Evolutionary conservation across 1,284 basidiomycete genomes (phyloP).

Genomic region (Farysia itapuensis): DNA sequence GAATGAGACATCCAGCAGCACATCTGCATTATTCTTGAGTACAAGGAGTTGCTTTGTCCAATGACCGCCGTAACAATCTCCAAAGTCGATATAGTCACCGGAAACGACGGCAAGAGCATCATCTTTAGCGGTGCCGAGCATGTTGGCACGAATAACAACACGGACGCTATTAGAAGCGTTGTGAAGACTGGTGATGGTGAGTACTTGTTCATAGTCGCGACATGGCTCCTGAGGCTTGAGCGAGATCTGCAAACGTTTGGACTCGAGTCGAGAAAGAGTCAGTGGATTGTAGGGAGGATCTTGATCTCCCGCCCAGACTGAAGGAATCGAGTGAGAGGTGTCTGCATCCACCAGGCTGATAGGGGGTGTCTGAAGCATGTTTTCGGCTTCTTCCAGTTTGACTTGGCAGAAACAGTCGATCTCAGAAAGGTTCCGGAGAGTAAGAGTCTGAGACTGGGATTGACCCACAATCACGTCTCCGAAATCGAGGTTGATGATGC

Average conservation of each 20-base stretch:
- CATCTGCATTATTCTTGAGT: constrained; percentile 62
- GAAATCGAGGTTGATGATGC: constrained; percentile 48
- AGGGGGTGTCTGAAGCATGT: constrained; percentile 41
- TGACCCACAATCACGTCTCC: constrained; percentile 56
- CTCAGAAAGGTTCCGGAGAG: constrained; percentile 43
- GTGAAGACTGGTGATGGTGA: constrained; percentile 53
- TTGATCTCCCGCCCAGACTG: constrained; percentile 35
- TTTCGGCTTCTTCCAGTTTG: constrained; percentile 50
- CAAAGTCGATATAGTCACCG: constrained; percentile 63
- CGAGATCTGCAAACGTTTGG: constrained; percentile 26
- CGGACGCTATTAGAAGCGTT: constrained; percentile 45
- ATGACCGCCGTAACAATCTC: constrained; percentile 62
- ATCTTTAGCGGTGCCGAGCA: constrained; percentile 58
- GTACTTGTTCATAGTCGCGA: constrained; percentile 53
- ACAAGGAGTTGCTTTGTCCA: constrained; percentile 63
- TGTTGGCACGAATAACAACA: constrained; percentile 53
- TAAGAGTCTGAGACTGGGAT: constrained; percentile 31
- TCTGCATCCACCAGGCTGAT: constrained; percentile 28
- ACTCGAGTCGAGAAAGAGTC: constrained; percentile 14
- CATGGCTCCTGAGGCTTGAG: constrained; percentile 44
- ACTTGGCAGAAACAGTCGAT: constrained; percentile 56
- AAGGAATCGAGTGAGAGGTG: constrained; percentile 19
- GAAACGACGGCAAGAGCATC: constrained; percentile 61
- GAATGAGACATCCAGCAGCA: constrained; percentile 62
- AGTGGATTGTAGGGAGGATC: constrained; percentile 23